Conservation (phyloP, 2,329 filamentous ascomycete genomes). For the Colletotrichum sojae region DNA sequence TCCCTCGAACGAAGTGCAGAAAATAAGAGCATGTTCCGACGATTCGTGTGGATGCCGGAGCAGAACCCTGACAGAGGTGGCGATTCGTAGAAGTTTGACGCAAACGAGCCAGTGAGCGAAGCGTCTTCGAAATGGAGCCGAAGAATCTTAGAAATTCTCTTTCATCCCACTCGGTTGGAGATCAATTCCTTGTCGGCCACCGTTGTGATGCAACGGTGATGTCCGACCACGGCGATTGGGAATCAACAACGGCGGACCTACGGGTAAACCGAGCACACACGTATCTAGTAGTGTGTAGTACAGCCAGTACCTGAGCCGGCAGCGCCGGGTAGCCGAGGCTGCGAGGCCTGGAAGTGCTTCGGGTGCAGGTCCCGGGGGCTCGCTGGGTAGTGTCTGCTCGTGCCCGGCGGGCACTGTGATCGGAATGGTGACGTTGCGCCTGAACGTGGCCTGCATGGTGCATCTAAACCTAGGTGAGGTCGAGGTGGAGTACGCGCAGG, state of each 20-base stretch:
- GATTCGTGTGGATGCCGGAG: not conserved
- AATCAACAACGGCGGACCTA: slow-evolving; percentile 2
- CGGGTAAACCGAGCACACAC: slow-evolving; percentile 2
- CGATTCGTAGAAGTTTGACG: slow-evolving; percentile 4
- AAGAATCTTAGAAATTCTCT: not conserved
- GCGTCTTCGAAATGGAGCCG: not conserved
- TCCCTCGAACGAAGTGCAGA: not conserved
- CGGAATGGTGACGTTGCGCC: not conserved
- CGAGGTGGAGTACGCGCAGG: not conserved
- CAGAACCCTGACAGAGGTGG: not conserved
- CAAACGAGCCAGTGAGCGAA: not conserved
- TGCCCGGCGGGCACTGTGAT: slow-evolving; percentile 13
- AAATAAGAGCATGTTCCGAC: not conserved
- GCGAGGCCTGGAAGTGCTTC: not conserved
- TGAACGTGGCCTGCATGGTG: slow-evolving; percentile 19
- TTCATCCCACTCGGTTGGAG: not conserved
- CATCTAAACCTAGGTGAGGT: too few species aligned
- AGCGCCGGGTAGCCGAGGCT: not conserved
- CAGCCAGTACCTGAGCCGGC: not conserved
- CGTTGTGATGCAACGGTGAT: slow-evolving; percentile 15
- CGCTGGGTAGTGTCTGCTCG: not conserved
- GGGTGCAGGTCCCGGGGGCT: not conserved
- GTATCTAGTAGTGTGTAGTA: too few species aligned
- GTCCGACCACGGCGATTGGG: slow-evolving; percentile 17
- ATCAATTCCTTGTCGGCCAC: slow-evolving; percentile 14